Evolutionary conservation across 176 grass and related monocot genomes (phyloP), one percentile per base, ranked within the genome.

Genomic region (Juncus inflexus): DNA sequence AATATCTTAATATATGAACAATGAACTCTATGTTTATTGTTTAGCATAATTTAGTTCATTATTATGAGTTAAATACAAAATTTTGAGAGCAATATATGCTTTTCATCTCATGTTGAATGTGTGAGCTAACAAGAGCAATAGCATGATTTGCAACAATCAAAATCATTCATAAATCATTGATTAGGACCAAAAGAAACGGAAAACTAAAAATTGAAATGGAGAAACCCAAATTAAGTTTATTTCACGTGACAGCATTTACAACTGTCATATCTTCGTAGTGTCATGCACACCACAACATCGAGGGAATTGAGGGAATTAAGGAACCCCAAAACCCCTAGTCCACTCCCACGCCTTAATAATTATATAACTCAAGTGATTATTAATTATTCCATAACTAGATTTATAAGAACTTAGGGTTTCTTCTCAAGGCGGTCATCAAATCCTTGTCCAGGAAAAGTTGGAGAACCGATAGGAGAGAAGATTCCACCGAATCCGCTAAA

Each of bases 381-480:
- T 62, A 52, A 43, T 70, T 16, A 58, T 68, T 62, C 56, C 50
- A 45, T 28, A 55, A 12, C 36, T 15, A 70, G 40, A 52, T 28
- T 37, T 52, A 60, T 16, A 51, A 45, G 60, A 67, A 66, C 7
- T 86, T 74, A 90, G 0, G 87, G 87, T 70, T 86, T 73, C 72
- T 66, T 71, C 55, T 73, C 56, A 43, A 82, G 82, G 56, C 74
- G 49, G 58, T 69, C 15, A 41, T 5, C n/a, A 40, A 66, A 58
- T n/a, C 68, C 61, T 56, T 79, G 68, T 60, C 84, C 80, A 0
- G 76, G 80, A 81, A 84, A 63, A 76, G 76, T 42, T 41, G 79
- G 50, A 8, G 55, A 58, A 71, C 55, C 2, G 5, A 5, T 11
- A 13, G 49, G 19, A 28, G 19, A 28, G 19, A 28, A 28, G 19